These are phyloP conservation scores for Pyricularia pennisetigena DNA, from an alignment of 2,329 filamentous ascomycete genomes.

Conservation along the genomic window DNA sequence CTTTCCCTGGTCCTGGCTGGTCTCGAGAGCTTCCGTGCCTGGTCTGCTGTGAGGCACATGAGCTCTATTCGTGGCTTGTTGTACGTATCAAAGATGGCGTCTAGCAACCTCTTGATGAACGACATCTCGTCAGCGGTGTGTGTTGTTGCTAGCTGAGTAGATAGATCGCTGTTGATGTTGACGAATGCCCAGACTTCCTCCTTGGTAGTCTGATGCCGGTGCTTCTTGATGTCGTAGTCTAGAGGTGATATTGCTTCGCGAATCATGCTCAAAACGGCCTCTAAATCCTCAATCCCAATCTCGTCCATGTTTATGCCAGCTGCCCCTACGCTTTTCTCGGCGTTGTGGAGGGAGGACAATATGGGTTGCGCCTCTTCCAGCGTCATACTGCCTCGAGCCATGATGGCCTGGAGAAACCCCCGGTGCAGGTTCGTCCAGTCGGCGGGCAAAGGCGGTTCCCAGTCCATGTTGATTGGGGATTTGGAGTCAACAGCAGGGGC, in stretches of 20 bases:
- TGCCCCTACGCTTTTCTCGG: constrained; percentile 15
- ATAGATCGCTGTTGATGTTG: constrained; percentile 75
- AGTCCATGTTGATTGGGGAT: constrained; percentile 11
- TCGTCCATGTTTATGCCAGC: constrained; percentile 40
- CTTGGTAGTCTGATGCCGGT: constrained; percentile 56
- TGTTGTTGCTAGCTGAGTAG: constrained; percentile 80
- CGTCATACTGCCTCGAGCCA: constrained; percentile 70
- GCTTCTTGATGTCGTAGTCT: constrained; percentile 78
- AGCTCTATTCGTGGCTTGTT: constrained; percentile 74
- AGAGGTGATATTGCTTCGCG: constrained; percentile 67
- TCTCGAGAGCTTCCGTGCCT: constrained; percentile 62
- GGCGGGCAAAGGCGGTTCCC: constrained; percentile 20
- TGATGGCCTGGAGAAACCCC: constrained; percentile 83
- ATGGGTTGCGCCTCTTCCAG: constrained; percentile 63
- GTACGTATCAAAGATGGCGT: constrained; percentile 84
- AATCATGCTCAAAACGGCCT: constrained; percentile 57
- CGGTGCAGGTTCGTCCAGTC: constrained; percentile 58
- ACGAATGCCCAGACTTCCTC: constrained; percentile 72
- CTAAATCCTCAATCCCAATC: constrained; percentile 58
- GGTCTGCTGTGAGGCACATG: constrained; percentile 70
- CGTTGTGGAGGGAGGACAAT: constrained; percentile 63
- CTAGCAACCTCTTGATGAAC: constrained; percentile 79
- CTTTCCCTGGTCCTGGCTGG: constrained; percentile 25
- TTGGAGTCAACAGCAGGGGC: background rate
- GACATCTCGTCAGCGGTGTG: constrained; percentile 76